phyloP scores from a whole-genome alignment of 2,329 filamentous ascomycete species.

The Madurella fahalii region DNA sequence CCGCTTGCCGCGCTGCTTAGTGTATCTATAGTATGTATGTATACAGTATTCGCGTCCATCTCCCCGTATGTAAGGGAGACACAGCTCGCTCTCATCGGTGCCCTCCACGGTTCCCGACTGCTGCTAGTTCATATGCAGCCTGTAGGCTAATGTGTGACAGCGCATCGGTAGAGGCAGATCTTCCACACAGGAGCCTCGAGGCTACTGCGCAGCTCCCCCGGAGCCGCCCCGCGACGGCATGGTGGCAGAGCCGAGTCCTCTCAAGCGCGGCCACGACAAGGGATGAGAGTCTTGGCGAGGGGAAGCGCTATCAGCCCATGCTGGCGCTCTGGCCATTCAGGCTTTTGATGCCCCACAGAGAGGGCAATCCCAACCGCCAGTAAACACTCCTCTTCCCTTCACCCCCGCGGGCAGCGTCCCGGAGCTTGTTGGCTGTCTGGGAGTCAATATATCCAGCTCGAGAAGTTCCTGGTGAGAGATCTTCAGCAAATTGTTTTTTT shows the following conservation, averaged over 20 bases:
- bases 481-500: not conserved
- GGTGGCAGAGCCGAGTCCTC: conserved; percentile 14
- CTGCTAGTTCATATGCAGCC: conserved; percentile 4
- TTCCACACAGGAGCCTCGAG: conserved; percentile 19
- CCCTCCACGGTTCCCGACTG: not conserved
- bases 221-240: conserved; percentile 16
- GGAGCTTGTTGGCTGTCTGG: not conserved
- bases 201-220: conserved; percentile 20
- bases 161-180: conserved; percentile 22
- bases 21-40: too few species aligned
- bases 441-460: not conserved
- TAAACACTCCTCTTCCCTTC: too few species aligned
- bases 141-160: conserved; percentile 20
- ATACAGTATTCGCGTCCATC: not conserved
- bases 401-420: conserved; percentile 13
- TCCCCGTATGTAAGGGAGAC: not conserved
- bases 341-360: not conserved
- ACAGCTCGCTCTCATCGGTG: not conserved
- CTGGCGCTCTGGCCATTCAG: conserved; percentile 4
- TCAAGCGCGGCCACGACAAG: conserved; percentile 23
- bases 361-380: not conserved
- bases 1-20: not conserved
- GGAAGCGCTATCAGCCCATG: conserved; percentile 2
- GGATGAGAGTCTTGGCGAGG: conserved; percentile 15
- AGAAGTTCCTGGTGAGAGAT: not conserved